Evolutionary conservation across 371 early-diverging fungal species (phyloP).

Genomic region (Mucor velutinosus): DNA sequence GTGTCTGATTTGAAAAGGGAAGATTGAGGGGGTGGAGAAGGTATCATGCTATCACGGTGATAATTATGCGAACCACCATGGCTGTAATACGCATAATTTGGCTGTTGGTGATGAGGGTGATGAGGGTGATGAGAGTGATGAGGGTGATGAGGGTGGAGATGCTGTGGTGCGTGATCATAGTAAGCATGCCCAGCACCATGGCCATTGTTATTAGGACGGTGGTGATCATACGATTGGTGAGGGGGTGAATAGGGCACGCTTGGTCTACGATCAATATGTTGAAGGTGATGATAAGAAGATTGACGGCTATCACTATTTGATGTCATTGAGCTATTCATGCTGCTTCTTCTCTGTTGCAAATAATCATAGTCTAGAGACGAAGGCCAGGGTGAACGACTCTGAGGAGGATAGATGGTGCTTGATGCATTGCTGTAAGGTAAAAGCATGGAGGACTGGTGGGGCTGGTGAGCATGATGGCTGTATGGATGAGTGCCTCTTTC

Average conservation of each 20-base stretch:
- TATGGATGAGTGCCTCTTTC: neutral
- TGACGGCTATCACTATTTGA: slow-evolving; percentile 1
- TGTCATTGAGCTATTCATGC: neutral
- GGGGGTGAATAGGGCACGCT: slow-evolving; percentile 24
- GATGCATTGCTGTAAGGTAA: neutral
- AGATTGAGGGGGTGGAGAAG: slow-evolving; percentile 21
- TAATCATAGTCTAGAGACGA: slow-evolving; percentile 17
- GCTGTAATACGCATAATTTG: neutral
- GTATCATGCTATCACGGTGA: slow-evolving; percentile 11
- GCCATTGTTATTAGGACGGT: neutral
- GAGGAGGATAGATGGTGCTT: neutral
- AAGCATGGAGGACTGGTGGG: neutral
- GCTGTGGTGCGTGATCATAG: neutral
- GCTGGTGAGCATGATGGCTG: neutral
- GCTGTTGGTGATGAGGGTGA: neutral
- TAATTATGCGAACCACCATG: neutral
- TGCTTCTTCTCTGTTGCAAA: slow-evolving; percentile 3
- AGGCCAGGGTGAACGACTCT: neutral
- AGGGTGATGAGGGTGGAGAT: neutral
- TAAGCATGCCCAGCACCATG: neutral
- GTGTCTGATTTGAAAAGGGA: slow-evolving; percentile 9
- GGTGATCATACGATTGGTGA: slow-evolving; percentile 18
- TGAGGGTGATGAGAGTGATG: neutral
- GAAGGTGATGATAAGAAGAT: neutral
- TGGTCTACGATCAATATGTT: slow-evolving; percentile 8